These are phyloP conservation scores for Oryza coarctata DNA, from an alignment of 176 grass and related monocot species.

Conservation along the genomic window DNA sequence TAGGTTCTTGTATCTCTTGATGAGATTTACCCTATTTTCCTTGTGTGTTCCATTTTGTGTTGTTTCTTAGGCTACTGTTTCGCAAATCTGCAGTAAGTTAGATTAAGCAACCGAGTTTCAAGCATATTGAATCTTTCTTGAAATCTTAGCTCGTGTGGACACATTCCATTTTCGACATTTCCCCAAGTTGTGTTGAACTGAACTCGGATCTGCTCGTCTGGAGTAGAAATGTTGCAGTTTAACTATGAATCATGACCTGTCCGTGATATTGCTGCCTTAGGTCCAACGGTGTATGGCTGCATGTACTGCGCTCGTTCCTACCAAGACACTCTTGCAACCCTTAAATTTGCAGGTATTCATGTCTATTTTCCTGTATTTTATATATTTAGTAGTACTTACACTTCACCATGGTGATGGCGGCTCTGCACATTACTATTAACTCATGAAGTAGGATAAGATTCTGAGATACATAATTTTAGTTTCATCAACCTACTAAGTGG, in stretches of 20 bases:
- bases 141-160: background rate
- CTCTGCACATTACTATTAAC: background rate
- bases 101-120: background rate
- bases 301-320: conserved; percentile 83
- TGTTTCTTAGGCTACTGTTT: background rate
- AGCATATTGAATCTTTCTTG: background rate
- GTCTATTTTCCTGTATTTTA: background rate
- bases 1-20: background rate
- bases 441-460: background rate
- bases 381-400: background rate
- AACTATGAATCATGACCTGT: background rate
- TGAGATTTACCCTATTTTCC: background rate
- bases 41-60: background rate
- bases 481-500: conserved; percentile 2
- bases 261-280: conserved; percentile 27
- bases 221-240: background rate
- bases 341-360: conserved; percentile 74
- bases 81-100: background rate
- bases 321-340: conserved; percentile 65
- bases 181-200: background rate
- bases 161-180: background rate
- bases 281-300: conserved; percentile 96
- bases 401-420: background rate
- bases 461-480: background rate
- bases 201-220: background rate